A percentile compares a stretch with the other conserved stretches of the same genome.
Conservation (phyloP, 306 rosid species). For the Amphicarpaea edgeworthii region DNA sequence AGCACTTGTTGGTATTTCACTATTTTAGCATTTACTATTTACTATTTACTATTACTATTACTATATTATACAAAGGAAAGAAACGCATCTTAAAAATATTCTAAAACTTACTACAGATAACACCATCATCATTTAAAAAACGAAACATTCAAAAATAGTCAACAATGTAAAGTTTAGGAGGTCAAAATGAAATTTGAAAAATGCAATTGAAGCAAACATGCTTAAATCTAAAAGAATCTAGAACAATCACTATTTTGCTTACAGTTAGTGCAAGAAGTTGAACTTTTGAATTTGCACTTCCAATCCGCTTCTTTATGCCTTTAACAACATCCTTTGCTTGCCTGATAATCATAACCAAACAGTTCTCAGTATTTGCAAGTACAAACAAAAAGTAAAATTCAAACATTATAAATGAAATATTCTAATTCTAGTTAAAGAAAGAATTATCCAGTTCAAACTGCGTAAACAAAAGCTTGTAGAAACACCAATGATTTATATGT, state of each 20-base stretch:
- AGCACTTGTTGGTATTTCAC: neutral
- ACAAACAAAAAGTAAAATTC: constrained; percentile 12
- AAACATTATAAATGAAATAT: constrained; percentile 23
- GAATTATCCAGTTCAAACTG: neutral
- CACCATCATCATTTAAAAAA: constrained; percentile 12
- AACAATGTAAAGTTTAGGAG: neutral
- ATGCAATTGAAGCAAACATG: neutral
- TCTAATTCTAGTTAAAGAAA: constrained; percentile 23
- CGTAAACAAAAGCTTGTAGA: neutral
- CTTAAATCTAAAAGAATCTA: constrained; percentile 12
- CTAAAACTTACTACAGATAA: neutral
- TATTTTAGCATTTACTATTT: too few relatives aligned
- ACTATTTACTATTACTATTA: too few relatives aligned
- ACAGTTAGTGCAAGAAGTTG: constrained; percentile 97
- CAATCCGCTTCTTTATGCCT: constrained; percentile 91
- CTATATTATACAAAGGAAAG: neutral
- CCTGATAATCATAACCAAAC: constrained; percentile 60
- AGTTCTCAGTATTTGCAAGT: constrained; percentile 15
- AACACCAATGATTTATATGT: constrained; percentile 5
- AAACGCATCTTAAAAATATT: constrained; percentile 2
- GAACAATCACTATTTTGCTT: constrained; percentile 46
- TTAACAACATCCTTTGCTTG: constrained; percentile 94
- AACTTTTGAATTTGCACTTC: constrained; percentile 90
- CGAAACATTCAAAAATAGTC: constrained; percentile 22
- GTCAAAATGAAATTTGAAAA: constrained; percentile 33